Base-by-base conservation (phyloP, 169 alveolate species). In the Cryptosporidium sp. region DNA sequence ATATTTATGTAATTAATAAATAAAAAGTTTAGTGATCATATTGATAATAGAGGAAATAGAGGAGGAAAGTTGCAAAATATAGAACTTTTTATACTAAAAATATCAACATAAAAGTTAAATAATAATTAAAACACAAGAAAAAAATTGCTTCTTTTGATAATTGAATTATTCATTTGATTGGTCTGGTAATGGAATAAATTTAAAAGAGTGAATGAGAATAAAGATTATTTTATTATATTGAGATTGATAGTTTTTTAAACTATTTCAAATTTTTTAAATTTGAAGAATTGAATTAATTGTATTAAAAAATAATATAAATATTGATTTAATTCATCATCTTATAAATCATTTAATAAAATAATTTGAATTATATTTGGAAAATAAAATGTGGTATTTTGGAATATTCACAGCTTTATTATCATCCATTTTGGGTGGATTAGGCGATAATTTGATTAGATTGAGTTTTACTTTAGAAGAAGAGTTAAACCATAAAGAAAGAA, bases 361-460 rank as follows among this genome's bases (percentile, higher is more conserved):
- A 56, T 7, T 16, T 56, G 33, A 4, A 23, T 21, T 56, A 0
- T 35, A 23, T 12, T 56, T 56, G 5, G 29, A 6, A 21, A 18
- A 48, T 48, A 80, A 62, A 26, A 80, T 80, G 89, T 80, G 89
- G 89, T 42, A 42, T 62, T 60, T 80, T 18, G 89, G 89, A 10
- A 65, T 62, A n/a, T 23, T 67, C 18, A 62, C 73, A 35, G 89
- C 89, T n/a, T 62, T 80, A 33, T 37, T 80, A 29, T 60, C 89
- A 23, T 80, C 89, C 12, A 65, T 80, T 3, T 42, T 67, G 16
- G 89, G 89, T 21, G 89, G 80, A 67, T 31, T 80, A 31, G 89
- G 89, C 6, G 89, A 80, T 67, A 65, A 62, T 60, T 80, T 80
- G 39, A 65, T 80, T 2, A 80, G 89, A 6, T 45, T 80, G 23